Base-by-base conservation (phyloP, 2,329 filamentous ascomycete species). In the Paecilomyces sp. region DNA sequence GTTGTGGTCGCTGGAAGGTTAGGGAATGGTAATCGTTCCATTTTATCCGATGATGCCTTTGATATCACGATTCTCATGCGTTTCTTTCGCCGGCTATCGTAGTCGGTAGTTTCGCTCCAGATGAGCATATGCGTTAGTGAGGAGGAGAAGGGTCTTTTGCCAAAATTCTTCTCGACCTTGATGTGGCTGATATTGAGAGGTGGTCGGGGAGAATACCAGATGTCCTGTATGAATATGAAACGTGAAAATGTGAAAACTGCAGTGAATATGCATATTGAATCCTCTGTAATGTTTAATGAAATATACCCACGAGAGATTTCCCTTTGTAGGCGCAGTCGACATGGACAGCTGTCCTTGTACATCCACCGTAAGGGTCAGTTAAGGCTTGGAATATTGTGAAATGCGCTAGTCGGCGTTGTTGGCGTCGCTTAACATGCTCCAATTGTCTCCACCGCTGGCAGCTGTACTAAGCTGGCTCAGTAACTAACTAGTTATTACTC, bases 201-300 rank as follows among this genome's bases (percentile, higher is more conserved):
- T 13, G 24, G 24, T 22, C 24, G 28, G 36, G 25, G 47, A 61
- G 60, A 60, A 54, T 56, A 57, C 54, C 58, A 61, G 60, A 61
- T 59, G 59, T 62, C 22, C 62, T 74, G 71, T 74, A 74, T 70
- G 71, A 74, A 73, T 72, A 74, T 64, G 71, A 74, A 69, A 18
- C n/a, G 15, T n/a, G 68, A 66, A 68, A 71, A 74, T 65, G 71
- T 66, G 70, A 67, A 69, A 71, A 71, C 66, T 70, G 67, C 67
- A 67, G 68, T 61, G 61, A 28, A 65, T 54, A 61, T 64, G 36
- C 47, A 52, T 11, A 24, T 31, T 33, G 31, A 12, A 6, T 15
- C 18, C 9, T 47, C 13, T 12, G 18, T 54, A 6, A 58, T 47
- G 22, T 33, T 7, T 57, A 28, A 24, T 47, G 11, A 28, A n/a